Evolutionary conservation across 768 basidiomycete genomes (phyloP), one percentile per base, ranked within the genome.

Genomic region (Psilocybe tampanensis): DNA sequence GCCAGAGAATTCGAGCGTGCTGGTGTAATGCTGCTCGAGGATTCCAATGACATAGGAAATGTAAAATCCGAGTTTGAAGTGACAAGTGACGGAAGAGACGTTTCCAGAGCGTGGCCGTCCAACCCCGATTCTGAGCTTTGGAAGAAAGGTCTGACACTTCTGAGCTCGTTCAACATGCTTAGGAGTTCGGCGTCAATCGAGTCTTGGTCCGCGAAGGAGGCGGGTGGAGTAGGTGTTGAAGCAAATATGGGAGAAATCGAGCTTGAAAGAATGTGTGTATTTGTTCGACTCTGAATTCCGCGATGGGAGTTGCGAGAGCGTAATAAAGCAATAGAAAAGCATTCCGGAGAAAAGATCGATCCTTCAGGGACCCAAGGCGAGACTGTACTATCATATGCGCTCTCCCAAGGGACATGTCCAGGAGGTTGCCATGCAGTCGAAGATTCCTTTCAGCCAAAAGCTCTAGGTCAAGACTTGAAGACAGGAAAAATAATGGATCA

Each of bases 11-110:
- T 62, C 22, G 60, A 45, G 12, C n/a, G 29, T 21, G 53, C 47
- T 0, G 51, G 60, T 21, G 58, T 50, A 29, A 72, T 42, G 44
- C 67, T 71, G n/a, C 52, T 65, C 8, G 66, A 65, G n/a, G 74
- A 72, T 54, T 73, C 74, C 12, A 72, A 61, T 18, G 73, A 64
- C 15, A 78, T 63, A 7, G 77, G 74, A 36, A 78, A 61, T 1
- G 74, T 66, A 47, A 63, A 70, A 45, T 76, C 71, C 42, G 79
- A 79, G 54, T 76, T 72, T n/a, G 79, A 79, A 39, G 79, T 64
- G 24, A 76, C 72, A 15, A 80, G 65, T 17, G 74, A 69, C n/a
- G 75, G 72, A 26, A 68, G 58, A 24, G 67, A 59, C 18, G 52
- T 64, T 13, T 32, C 54, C 55, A 56, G 39, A 32, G 63, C 65